Percentiles rank a stretch among this genome's conserved stretches.
These are phyloP conservation scores for Hypericum androsaemum DNA, from an alignment of 345 rosid species.

Conservation along the genomic window DNA sequence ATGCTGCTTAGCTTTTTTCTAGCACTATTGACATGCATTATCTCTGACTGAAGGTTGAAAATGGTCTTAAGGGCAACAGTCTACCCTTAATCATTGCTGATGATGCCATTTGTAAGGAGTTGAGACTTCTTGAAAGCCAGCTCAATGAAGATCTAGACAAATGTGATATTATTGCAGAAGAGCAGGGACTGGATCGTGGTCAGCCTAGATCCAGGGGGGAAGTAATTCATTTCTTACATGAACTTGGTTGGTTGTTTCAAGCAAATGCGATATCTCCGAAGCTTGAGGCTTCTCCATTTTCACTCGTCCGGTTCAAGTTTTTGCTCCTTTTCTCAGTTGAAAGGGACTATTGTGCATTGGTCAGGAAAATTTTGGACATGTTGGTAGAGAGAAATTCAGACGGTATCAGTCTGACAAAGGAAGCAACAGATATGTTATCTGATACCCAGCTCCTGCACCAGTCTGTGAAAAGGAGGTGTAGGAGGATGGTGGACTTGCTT, in stretches of 20 bases:
- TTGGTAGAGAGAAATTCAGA: constrained; percentile 42
- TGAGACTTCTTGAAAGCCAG: constrained; percentile 64
- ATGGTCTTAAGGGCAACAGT: constrained; percentile 74
- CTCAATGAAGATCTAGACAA: constrained; percentile 31
- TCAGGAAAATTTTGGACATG: constrained; percentile 50
- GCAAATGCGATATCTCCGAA: constrained; percentile 25
- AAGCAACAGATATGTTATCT: constrained; percentile 39
- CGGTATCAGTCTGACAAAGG: constrained; percentile 32
- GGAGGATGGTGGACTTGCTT: constrained; percentile 58
- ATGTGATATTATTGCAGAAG: constrained; percentile 32
- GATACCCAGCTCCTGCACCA: constrained; percentile 69
- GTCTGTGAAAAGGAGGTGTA: constrained; percentile 62
- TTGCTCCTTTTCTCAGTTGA: constrained; percentile 64
- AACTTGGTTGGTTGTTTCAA: constrained; percentile 95
- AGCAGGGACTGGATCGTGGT: constrained; percentile 28
- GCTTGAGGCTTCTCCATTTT: constrained; percentile 30
- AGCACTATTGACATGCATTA: no score
- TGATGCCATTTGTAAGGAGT: constrained; percentile 65
- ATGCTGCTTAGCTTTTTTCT: no score
- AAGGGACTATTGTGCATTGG: constrained; percentile 58
- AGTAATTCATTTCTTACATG: constrained; percentile 63
- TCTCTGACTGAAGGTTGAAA: constrained; percentile 35
- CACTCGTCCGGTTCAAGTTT: constrained; percentile 59
- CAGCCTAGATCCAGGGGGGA: constrained; percentile 54
- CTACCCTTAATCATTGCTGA: constrained; percentile 80